phyloP scores from a whole-genome alignment of 805 yeast genomes.

The Cephaloascus fragrans region DNA sequence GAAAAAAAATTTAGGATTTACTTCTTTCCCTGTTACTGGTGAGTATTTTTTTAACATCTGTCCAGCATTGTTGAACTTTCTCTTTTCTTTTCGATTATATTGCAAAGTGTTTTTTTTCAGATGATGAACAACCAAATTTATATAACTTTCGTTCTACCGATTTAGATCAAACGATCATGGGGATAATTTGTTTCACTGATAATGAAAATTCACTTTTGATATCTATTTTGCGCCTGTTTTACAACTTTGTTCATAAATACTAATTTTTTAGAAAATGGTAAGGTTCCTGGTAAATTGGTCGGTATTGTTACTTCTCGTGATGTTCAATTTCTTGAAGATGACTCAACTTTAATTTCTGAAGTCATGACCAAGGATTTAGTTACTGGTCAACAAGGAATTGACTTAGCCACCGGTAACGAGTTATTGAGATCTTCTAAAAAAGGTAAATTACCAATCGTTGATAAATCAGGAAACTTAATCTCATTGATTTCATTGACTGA shows the following conservation, averaged over 20 bases:
- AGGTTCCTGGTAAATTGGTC: conserved; percentile 77
- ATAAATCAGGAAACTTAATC: conserved; percentile 62
- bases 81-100: conserved; percentile 5
- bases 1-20: conserved; percentile 73
- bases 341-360: conserved; percentile 49
- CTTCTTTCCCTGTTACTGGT: conserved; percentile 99
- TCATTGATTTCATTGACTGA: conserved; percentile 92
- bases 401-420: conserved; percentile 79
- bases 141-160: conserved; percentile 99
- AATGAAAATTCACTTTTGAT: too few species aligned
- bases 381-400: conserved; percentile 76
- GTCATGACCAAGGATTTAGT: conserved; percentile 87
- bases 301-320: conserved; percentile 98
- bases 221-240: too few species aligned
- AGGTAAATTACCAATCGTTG: conserved; percentile 95
- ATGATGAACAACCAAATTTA: conserved; percentile 45
- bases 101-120: conserved; percentile 1
- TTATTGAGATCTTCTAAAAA: conserved; percentile 87
- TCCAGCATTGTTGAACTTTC: too few species aligned
- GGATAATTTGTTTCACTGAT: conserved; percentile 53
- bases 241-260: too few species aligned
- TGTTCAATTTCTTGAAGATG: conserved; percentile 85
- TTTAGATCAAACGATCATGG: conserved; percentile 91
- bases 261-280: conserved; percentile 62
- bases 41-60: conserved; percentile 46